Conservation (phyloP, 2,329 filamentous ascomycete genomes). For the Penicillium sp. region DNA sequence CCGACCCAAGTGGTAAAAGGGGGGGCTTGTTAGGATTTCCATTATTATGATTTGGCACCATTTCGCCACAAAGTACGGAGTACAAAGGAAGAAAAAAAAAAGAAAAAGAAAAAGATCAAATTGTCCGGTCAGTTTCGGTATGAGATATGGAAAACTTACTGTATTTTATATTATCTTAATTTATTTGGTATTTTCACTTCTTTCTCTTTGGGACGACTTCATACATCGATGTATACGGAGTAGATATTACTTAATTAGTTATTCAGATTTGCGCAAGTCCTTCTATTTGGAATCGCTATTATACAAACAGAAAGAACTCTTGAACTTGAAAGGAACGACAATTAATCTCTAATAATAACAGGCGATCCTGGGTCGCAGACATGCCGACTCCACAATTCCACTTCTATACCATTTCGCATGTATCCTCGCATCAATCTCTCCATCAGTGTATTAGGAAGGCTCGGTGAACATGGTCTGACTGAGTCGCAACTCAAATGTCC, state of each 20-base stretch:
- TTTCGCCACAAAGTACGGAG: conserved; percentile 22
- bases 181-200: too few relatives aligned
- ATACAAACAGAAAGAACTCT: not conserved
- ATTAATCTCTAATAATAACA: not conserved
- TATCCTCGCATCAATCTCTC: not conserved
- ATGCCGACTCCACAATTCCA: not conserved
- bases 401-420: not conserved
- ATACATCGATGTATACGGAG: too few relatives aligned
- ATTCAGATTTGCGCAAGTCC: not conserved
- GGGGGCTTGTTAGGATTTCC: conserved; percentile 11
- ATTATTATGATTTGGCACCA: conserved; percentile 23
- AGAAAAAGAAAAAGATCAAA: too few relatives aligned
- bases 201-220: too few relatives aligned
- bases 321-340: not conserved
- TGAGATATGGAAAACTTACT: too few relatives aligned
- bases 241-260: too few relatives aligned
- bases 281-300: not conserved
- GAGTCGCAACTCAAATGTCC: conserved; percentile 4
- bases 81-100: too few relatives aligned
- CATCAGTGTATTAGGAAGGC: not conserved
- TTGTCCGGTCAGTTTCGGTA: too few relatives aligned
- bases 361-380: not conserved
- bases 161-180: too few relatives aligned
- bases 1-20: conserved; percentile 9
- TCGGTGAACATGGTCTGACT: conserved; percentile 1